phyloP scores from a whole-genome alignment of 1,139 yeast species.

The Blastobotrys illinoisensis region DNA sequence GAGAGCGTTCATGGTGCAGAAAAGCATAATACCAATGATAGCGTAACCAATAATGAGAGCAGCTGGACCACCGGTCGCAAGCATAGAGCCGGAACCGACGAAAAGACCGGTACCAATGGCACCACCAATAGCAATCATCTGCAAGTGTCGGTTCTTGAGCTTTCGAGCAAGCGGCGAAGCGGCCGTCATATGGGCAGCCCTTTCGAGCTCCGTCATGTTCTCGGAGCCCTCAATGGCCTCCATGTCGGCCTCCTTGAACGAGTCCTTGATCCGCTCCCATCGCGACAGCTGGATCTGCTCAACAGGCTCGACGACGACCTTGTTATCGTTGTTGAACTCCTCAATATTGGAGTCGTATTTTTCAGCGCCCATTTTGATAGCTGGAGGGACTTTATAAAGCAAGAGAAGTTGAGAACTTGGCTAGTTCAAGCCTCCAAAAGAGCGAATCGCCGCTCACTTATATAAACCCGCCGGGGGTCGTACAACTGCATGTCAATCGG shows the following conservation, averaged over 20 bases:
- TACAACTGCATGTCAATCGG: background rate
- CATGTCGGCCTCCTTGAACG: conserved; percentile 25
- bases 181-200: conserved; percentile 18
- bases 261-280: conserved; percentile 25
- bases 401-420: too few species aligned
- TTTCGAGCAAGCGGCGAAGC: conserved; percentile 37
- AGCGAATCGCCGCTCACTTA: background rate
- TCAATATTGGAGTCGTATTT: background rate
- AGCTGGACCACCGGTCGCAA: conserved; percentile 79
- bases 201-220: conserved; percentile 16
- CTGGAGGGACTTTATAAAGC: too few species aligned
- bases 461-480: background rate
- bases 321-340: background rate
- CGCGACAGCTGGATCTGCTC: conserved; percentile 1
- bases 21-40: conserved; percentile 63
- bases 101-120: conserved; percentile 76
- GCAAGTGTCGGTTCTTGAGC: conserved; percentile 46
- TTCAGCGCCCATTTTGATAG: background rate
- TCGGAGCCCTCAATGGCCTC: conserved; percentile 25
- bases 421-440: background rate
- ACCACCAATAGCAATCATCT: conserved; percentile 77
- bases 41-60: conserved; percentile 60
- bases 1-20: conserved; percentile 64
- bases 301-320: background rate
- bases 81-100: conserved; percentile 70